Conservation (phyloP, 306 rosid genomes). For the Argentina anserina region DNA sequence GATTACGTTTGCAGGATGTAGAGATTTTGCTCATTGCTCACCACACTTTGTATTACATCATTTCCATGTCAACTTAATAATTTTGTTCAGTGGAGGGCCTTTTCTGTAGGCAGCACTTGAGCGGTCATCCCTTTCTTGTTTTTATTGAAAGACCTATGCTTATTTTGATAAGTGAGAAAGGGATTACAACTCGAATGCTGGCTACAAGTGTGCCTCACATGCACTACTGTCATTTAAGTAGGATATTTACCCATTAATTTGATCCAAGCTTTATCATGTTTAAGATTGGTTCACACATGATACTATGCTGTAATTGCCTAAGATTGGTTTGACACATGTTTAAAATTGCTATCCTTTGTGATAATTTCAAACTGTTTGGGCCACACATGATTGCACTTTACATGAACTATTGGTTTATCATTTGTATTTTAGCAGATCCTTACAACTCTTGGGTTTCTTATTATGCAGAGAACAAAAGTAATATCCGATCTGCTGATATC, state of each 20-base stretch:
- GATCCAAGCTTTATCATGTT: background rate
- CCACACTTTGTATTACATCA: background rate
- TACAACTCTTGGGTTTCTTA: conserved; percentile 16
- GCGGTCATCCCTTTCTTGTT: conserved; percentile 1
- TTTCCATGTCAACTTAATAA: background rate
- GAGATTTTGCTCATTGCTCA: background rate
- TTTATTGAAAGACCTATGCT: background rate
- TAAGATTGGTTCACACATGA: background rate
- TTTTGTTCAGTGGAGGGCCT: background rate
- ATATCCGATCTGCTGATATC: conserved; percentile 94
- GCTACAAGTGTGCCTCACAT: background rate
- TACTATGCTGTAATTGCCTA: background rate
- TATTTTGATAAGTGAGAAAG: background rate
- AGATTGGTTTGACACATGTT: background rate
- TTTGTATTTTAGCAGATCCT: background rate
- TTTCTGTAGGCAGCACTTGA: background rate
- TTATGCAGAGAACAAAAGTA: conserved; percentile 82
- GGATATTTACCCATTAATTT: background rate
- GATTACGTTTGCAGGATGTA: too few relatives aligned
- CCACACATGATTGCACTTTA: background rate
- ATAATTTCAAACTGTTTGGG: background rate
- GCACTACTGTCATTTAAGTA: background rate
- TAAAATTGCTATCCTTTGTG: background rate
- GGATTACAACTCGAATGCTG: background rate
- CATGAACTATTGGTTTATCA: background rate